These are phyloP conservation scores for Aaosphaeria arxii DNA, from an alignment of 2,329 filamentous ascomycete genomes.

Conservation along the genomic window DNA sequence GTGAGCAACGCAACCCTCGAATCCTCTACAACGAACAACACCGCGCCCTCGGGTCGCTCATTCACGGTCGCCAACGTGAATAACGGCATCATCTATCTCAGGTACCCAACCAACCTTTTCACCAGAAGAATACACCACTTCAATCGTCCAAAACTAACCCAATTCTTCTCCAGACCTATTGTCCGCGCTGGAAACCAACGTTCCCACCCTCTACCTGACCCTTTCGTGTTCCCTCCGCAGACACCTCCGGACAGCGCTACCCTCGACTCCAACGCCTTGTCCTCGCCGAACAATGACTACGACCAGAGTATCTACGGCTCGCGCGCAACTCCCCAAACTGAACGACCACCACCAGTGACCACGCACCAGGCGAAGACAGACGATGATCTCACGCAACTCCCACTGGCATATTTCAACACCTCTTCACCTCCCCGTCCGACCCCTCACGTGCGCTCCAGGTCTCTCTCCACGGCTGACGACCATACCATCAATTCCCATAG, in stretches of 20 bases:
- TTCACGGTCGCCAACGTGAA: constrained; percentile 50
- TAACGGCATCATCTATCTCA: constrained; percentile 48
- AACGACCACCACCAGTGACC: constrained; percentile 18
- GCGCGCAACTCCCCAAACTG: constrained; percentile 24
- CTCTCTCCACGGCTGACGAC: constrained; percentile 75
- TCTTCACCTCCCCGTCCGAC: constrained; percentile 16
- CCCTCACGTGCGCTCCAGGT: constrained; percentile 58
- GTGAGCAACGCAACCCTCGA: constrained; percentile 32
- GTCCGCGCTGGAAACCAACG: constrained; percentile 35
- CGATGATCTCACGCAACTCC: constrained; percentile 14
- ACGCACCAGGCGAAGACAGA: constrained; percentile 12
- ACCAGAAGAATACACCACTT: background rate
- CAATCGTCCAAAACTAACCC: background rate
- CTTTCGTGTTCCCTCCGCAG: constrained; percentile 38
- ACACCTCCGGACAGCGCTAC: constrained; percentile 37
- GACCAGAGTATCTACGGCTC: constrained; percentile 34
- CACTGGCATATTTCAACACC: constrained; percentile 9
- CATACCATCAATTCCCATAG: constrained; percentile 46
- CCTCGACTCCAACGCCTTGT: constrained; percentile 21
- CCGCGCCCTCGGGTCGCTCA: constrained; percentile 27
- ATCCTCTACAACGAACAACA: constrained; percentile 21
- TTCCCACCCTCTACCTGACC: constrained; percentile 27
- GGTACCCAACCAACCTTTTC: constrained; percentile 27
- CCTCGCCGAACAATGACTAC: constrained; percentile 35
- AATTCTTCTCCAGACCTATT: constrained; percentile 26